phyloP scores from a whole-genome alignment of 805 yeast species.

The Metschnikowia peoriensis region DNA sequence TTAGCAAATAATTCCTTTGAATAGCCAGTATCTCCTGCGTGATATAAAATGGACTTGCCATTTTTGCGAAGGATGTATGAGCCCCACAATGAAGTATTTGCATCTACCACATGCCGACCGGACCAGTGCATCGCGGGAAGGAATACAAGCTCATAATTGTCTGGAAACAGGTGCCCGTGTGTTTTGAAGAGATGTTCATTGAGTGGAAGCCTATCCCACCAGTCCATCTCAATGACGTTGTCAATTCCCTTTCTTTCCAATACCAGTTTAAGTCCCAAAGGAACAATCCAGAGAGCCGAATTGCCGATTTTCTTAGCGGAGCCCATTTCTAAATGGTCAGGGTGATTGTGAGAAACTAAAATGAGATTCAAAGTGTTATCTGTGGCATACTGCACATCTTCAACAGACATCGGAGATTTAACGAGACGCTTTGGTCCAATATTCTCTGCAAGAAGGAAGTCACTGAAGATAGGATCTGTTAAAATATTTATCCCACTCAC shows the following conservation, averaged over 20 bases:
- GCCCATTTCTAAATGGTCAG: conserved; percentile 82
- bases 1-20: conserved; percentile 65
- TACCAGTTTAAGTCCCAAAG: conserved; percentile 66
- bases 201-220: conserved; percentile 71
- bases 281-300: conserved; percentile 77
- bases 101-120: conserved; percentile 77
- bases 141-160: conserved; percentile 75
- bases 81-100: conserved; percentile 85
- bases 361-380: conserved; percentile 66
- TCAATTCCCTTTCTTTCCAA: conserved; percentile 58
- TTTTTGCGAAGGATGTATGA: conserved; percentile 71
- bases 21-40: conserved; percentile 95
- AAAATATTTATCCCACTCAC: conserved; percentile 69
- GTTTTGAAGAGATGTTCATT: conserved; percentile 40
- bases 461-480: conserved; percentile 81
- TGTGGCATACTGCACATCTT: conserved; percentile 48
- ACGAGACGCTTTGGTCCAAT: conserved; percentile 86
- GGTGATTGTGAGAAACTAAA: conserved; percentile 90
- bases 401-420: conserved; percentile 65
- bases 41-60: conserved; percentile 73
- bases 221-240: conserved; percentile 73
- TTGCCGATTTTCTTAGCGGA: conserved; percentile 54
- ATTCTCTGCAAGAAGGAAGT: conserved; percentile 56
- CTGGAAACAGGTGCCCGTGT: conserved; percentile 27
- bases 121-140: conserved; percentile 98